Percentiles rank a stretch among this genome's conserved stretches.
These are phyloP conservation scores for Neobulgaria alba DNA, from an alignment of 2,329 filamentous ascomycete genomes.

Conservation along the genomic window DNA sequence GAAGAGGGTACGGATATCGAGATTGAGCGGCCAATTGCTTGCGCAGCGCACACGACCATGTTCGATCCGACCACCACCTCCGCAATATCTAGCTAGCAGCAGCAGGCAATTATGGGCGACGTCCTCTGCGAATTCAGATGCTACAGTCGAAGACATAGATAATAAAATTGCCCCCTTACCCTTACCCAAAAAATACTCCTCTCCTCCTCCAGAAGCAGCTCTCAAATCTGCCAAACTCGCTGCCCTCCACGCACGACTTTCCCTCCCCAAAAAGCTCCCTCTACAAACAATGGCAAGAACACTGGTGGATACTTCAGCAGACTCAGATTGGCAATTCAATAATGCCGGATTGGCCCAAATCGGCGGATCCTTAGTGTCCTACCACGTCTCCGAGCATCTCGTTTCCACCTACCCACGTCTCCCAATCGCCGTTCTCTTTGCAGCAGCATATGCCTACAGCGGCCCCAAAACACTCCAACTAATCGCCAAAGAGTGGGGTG, in stretches of 20 bases:
- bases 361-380: slow-evolving; percentile 74
- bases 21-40: slow-evolving; percentile 53
- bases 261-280: slow-evolving; percentile 72
- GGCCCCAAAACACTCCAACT: slow-evolving; percentile 66
- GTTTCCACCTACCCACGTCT: slow-evolving; percentile 85
- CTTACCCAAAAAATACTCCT: slow-evolving; percentile 44
- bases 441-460: slow-evolving; percentile 75
- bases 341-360: slow-evolving; percentile 76
- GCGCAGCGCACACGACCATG: slow-evolving; percentile 32
- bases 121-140: slow-evolving; percentile 10
- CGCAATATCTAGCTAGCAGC: slow-evolving; percentile 23
- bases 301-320: slow-evolving; percentile 78
- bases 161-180: no score
- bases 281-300: slow-evolving; percentile 78
- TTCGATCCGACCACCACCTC: slow-evolving; percentile 31
- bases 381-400: slow-evolving; percentile 83
- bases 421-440: slow-evolving; percentile 79
- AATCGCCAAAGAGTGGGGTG: slow-evolving; percentile 80
- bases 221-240: slow-evolving; percentile 77
- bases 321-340: slow-evolving; percentile 73
- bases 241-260: slow-evolving; percentile 82
- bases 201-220: slow-evolving; percentile 61
- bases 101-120: slow-evolving; percentile 3
- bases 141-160: no score
- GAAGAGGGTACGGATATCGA: slow-evolving; percentile 53